Percentiles rank a stretch among this genome's conserved stretches.
Conservation (phyloP, 495 filamentous ascomycete species). For the Aspergillus wentii region DNA sequence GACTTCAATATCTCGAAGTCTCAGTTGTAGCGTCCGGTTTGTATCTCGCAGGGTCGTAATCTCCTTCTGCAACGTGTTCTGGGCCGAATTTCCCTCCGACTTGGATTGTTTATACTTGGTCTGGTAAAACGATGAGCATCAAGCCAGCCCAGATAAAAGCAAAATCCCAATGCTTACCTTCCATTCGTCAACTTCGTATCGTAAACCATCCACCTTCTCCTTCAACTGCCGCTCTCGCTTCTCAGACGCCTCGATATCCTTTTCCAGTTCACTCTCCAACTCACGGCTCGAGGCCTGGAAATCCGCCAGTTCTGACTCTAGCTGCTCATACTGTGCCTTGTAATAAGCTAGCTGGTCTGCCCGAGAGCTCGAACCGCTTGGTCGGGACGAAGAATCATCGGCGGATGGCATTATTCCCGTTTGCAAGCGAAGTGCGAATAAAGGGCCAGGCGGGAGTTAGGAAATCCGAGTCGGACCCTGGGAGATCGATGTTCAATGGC, state of each 20-base stretch:
- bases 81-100: slow-evolving; percentile 72
- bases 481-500: no score
- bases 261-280: slow-evolving; percentile 90
- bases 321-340: slow-evolving; percentile 90
- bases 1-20: slow-evolving; percentile 90
- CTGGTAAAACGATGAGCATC: slow-evolving; percentile 38
- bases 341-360: slow-evolving; percentile 85
- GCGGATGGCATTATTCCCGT: slow-evolving; percentile 46
- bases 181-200: slow-evolving; percentile 95
- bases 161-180: slow-evolving; percentile 60
- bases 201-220: slow-evolving; percentile 77
- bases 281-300: slow-evolving; percentile 93
- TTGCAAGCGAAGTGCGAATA: no score
- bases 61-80: slow-evolving; percentile 89
- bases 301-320: slow-evolving; percentile 87
- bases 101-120: slow-evolving; percentile 96
- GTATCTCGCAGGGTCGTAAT: slow-evolving; percentile 83
- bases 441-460: no score
- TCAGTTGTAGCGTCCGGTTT: slow-evolving; percentile 75
- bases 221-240: slow-evolving; percentile 81
- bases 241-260: slow-evolving; percentile 93
- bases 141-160: slow-evolving; percentile 1
- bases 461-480: no score
- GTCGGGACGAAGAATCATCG: slow-evolving; percentile 60
- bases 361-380: slow-evolving; percentile 49